Base-by-base conservation (phyloP, 2,329 filamentous ascomycete genomes). In the Cladosporium phlei region DNA sequence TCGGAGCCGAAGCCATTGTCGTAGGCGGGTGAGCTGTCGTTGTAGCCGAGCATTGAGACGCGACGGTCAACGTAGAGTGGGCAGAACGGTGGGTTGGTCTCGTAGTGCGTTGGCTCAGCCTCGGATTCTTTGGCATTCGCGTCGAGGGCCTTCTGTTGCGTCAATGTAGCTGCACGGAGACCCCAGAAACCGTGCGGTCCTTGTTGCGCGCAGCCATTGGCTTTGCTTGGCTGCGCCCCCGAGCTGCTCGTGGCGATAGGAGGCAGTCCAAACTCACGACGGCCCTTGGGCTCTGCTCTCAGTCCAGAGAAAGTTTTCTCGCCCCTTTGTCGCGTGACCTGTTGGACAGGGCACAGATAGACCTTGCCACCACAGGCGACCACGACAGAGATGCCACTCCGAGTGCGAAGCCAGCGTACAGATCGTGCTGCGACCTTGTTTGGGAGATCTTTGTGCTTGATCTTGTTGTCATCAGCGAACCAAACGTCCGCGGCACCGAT, bases 41-140 rank as follows among this genome's bases (percentile, higher is more conserved):
- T 34, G 60, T 84, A 86, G 32, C 88, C 77, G 55, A 82, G 86
- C 21, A 96, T 73, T n/a, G 77, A 80, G 34, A 97, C 86, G 3
- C 91, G 81, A 46, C 82, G 79, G 60, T 97, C 90, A 0, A 90
- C 93, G 64, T 97, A 91, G 70, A 97, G 96, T 1, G 93, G 91
- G 59, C 95, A 90, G 59, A 95, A 97, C 2, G 91, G 88, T 4
- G 90, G 86, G 60, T 91, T 96, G 1, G 91, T 95, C 62, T 98
- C 93, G 54, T 48, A 48, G n/a, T 30, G 35, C 3, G 37, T 30
- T 24, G 27, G 24, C 16, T 48, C 46, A 8, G 33, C 29, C 11
- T 46, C 43, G n/a, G 37, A 29, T n/a, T 32, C 20, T n/a, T 27
- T 34, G 2, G 37, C n/a, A 3, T 9, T 20, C 2, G 30, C 7